phyloP scores from a whole-genome alignment of 2,329 filamentous ascomycete genomes.

The Fusarium goolgardi region DNA sequence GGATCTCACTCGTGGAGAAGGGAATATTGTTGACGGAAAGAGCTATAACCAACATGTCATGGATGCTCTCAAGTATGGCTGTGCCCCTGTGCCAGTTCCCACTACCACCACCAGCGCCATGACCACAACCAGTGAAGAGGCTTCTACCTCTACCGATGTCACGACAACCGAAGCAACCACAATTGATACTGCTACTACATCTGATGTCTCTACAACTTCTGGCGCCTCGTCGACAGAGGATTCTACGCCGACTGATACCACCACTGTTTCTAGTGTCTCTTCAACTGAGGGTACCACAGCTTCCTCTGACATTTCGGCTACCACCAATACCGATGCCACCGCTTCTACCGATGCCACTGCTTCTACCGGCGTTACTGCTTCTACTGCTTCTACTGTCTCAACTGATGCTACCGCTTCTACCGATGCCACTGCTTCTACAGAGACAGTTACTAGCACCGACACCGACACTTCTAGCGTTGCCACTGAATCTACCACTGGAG shows the following conservation, averaged over 20 bases:
- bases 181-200: constrained; percentile 24
- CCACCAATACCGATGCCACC: constrained; percentile 5
- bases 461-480: constrained; percentile 30
- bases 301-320: constrained; percentile 5
- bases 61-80: constrained; percentile 55
- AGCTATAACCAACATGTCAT: constrained; percentile 53
- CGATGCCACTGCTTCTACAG: neutral
- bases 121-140: constrained; percentile 21
- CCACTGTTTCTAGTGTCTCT: constrained; percentile 12
- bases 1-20: constrained; percentile 55
- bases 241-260: constrained; percentile 8
- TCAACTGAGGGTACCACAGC: constrained; percentile 19
- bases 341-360: neutral
- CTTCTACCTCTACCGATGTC: constrained; percentile 17
- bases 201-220: constrained; percentile 17
- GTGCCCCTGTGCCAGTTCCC: constrained; percentile 46
- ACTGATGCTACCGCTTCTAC: neutral
- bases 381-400: neutral
- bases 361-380: constrained; percentile 10
- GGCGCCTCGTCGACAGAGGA: constrained; percentile 1
- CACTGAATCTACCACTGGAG: neutral
- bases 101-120: constrained; percentile 32
- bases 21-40: constrained; percentile 50
- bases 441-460: constrained; percentile 36
- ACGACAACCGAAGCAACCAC: constrained; percentile 22